Percentiles rank a stretch among this genome's conserved stretches.
Evolutionary conservation across 1,139 yeast genomes (phyloP).

Genomic region (Diutina ranongensis): DNA sequence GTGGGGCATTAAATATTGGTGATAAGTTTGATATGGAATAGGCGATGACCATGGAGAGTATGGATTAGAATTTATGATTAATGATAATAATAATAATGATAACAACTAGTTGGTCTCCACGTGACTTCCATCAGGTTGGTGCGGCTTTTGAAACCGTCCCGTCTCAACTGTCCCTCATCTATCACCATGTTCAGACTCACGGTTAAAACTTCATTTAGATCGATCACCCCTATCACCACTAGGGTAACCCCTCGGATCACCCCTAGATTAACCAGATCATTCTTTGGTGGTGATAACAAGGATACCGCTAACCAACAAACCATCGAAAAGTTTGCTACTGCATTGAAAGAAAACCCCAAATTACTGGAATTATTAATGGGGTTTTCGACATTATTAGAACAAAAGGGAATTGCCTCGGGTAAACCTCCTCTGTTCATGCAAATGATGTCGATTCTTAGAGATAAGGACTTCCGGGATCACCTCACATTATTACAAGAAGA

Average conservation of each 20-base stretch:
- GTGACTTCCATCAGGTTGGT: too few relatives aligned
- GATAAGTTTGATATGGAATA: slow-evolving; percentile 5
- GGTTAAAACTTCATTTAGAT: too few relatives aligned
- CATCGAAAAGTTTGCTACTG: slow-evolving; percentile 1
- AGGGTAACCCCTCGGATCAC: neutral
- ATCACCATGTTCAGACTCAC: too few relatives aligned
- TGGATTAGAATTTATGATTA: neutral
- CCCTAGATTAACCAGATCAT: neutral
- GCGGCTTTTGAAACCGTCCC: too few relatives aligned
- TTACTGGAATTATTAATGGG: slow-evolving; percentile 1
- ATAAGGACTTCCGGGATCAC: slow-evolving; percentile 3
- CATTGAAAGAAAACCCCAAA: slow-evolving; percentile 4
- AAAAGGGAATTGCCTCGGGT: slow-evolving; percentile 2
- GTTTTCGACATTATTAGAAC: neutral
- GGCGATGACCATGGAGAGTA: too few relatives aligned
- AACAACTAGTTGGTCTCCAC: neutral
- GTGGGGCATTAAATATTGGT: slow-evolving; percentile 6
- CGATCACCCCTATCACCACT: too few relatives aligned
- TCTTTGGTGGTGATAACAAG: neutral
- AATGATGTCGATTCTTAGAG: slow-evolving; percentile 3
- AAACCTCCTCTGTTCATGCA: slow-evolving; percentile 1
- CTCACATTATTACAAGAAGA: slow-evolving; percentile 3
- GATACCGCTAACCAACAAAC: neutral
- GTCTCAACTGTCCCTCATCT: too few relatives aligned
- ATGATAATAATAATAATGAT: neutral